Evolutionary conservation across 768 basidiomycete species (phyloP).

Genomic region (Strobilomyces confusus): DNA sequence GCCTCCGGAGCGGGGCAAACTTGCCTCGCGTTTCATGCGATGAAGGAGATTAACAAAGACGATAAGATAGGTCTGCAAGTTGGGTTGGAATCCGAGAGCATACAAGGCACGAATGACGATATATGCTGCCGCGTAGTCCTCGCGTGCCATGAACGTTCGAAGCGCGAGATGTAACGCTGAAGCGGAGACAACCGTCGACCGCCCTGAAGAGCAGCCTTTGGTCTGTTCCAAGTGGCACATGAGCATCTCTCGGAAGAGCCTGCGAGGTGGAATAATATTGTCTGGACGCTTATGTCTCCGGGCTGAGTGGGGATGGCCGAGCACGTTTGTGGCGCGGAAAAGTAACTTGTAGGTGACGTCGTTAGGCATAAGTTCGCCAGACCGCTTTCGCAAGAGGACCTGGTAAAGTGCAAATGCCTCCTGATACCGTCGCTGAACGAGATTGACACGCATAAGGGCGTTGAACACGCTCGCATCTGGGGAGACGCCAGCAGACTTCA

Average conservation of each 20-base stretch:
- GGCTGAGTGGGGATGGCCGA: conserved; percentile 14
- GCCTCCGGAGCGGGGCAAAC: not conserved
- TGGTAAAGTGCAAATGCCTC: conserved; percentile 44
- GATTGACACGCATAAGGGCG: conserved; percentile 41
- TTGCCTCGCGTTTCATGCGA: conserved; percentile 26
- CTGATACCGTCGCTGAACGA: conserved; percentile 28
- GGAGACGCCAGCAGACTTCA: conserved; percentile 35
- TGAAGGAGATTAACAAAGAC: conserved; percentile 38
- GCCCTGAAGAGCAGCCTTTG: conserved; percentile 9
- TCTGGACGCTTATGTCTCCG: conserved; percentile 21
- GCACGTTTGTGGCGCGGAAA: conserved; percentile 32
- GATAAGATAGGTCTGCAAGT: conserved; percentile 37
- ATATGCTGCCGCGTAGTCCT: conserved; percentile 48
- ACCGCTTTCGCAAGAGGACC: conserved; percentile 33
- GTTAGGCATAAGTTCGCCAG: conserved; percentile 32
- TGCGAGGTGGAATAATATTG: conserved; percentile 35
- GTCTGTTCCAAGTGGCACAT: conserved; percentile 28
- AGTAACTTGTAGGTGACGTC: conserved; percentile 45
- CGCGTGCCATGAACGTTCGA: conserved; percentile 39
- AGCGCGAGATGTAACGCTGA: conserved; percentile 41
- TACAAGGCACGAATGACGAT: conserved; percentile 34
- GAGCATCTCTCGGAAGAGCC: conserved; percentile 45
- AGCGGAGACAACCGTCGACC: conserved; percentile 27
- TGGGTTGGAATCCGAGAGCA: conserved; percentile 28
- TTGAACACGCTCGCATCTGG: conserved; percentile 46